These are phyloP conservation scores for sorghum (Sorghum bicolor) DNA, from an alignment of 176 grass and related monocot species.

Conservation along the genomic window DNA sequence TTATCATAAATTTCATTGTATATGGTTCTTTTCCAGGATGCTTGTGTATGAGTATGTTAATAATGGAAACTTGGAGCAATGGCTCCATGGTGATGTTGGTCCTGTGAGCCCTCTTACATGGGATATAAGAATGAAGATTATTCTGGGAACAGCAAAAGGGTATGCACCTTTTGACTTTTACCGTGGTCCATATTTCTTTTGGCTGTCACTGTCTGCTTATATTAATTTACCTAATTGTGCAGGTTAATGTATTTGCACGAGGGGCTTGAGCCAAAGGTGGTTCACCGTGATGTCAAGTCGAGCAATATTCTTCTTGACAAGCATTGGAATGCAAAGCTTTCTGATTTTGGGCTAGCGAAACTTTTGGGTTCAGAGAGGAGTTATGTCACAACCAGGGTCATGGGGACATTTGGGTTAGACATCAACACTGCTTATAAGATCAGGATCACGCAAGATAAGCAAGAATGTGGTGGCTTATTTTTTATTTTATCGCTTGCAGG, in stretches of 20 bases:
- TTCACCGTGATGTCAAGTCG: slow-evolving; percentile 95
- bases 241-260: slow-evolving; percentile 98
- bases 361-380: slow-evolving; percentile 86
- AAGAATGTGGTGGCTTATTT: slow-evolving; percentile 6
- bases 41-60: slow-evolving; percentile 92
- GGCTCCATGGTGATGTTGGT: slow-evolving; percentile 93
- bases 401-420: slow-evolving; percentile 96
- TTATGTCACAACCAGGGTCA: slow-evolving; percentile 93
- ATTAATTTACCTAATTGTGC: slow-evolving; percentile 20
- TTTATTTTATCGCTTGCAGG: slow-evolving; percentile 42
- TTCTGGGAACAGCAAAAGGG: slow-evolving; percentile 96
- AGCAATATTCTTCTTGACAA: slow-evolving; percentile 97
- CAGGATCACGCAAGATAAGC: background rate
- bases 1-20: slow-evolving; percentile 16
- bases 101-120: slow-evolving; percentile 90
- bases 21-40: slow-evolving; percentile 57
- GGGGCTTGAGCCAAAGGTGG: slow-evolving; percentile 95
- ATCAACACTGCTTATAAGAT: slow-evolving; percentile 3
- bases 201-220: slow-evolving; percentile 7
- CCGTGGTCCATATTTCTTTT: background rate
- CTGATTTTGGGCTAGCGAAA: slow-evolving; percentile 96
- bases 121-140: slow-evolving; percentile 85
- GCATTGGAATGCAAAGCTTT: slow-evolving; percentile 92
- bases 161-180: slow-evolving; percentile 15
- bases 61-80: slow-evolving; percentile 97